Evolutionary conservation across 495 filamentous ascomycete species (phyloP).

Genomic region (Hypoxylon intermedium): DNA sequence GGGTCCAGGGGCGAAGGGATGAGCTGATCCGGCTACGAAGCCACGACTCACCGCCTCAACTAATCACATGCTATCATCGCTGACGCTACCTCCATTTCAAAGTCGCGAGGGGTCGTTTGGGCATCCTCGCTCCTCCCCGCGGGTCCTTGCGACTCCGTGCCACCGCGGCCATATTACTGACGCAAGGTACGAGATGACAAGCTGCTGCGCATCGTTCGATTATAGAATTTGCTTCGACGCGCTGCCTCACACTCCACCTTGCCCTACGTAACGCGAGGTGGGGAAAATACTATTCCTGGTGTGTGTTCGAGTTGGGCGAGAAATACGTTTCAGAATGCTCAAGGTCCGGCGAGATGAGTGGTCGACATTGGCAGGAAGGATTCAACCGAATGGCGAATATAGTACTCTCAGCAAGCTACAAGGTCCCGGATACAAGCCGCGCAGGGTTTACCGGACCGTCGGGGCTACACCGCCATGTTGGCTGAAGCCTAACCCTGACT

Average conservation of each 20-base stretch:
- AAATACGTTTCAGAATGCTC: slow-evolving; percentile 44
- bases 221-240: slow-evolving; percentile 37
- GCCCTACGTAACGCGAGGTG: slow-evolving; percentile 43
- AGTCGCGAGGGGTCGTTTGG: slow-evolving; percentile 15
- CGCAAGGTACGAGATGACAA: slow-evolving; percentile 40
- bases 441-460: slow-evolving; percentile 32
- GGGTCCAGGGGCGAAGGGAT: slow-evolving; percentile 28
- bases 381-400: slow-evolving; percentile 31
- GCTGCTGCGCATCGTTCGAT: slow-evolving; percentile 34
- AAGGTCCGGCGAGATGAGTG: slow-evolving; percentile 37
- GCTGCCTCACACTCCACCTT: slow-evolving; percentile 37
- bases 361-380: slow-evolving; percentile 33
- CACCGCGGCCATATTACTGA: slow-evolving; percentile 26
- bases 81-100: slow-evolving; percentile 22
- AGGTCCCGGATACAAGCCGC: slow-evolving; percentile 25
- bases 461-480: slow-evolving; percentile 42
- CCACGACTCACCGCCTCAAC: slow-evolving; percentile 31
- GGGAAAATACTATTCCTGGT: slow-evolving; percentile 35
- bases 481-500: slow-evolving; percentile 30
- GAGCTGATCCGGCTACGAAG: slow-evolving; percentile 27
- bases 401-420: slow-evolving; percentile 22
- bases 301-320: slow-evolving; percentile 40
- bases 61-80: slow-evolving; percentile 22
- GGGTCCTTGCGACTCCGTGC: slow-evolving; percentile 33
- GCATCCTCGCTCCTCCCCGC: slow-evolving; percentile 7